Base-by-base conservation (phyloP, 129 eudicot genomes). In the Calendula officinalis region DNA sequence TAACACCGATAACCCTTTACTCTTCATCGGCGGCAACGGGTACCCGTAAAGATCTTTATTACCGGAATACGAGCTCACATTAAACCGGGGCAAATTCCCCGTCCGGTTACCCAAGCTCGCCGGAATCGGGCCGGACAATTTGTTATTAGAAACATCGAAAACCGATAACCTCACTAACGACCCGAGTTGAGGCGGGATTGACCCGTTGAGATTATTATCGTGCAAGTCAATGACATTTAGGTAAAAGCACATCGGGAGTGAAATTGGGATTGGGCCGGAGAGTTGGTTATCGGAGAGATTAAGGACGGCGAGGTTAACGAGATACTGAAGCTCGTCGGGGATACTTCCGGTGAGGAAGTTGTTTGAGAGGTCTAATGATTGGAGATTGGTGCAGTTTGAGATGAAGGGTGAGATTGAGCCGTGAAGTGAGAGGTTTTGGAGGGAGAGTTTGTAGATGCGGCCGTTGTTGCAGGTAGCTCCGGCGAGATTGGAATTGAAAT, bases 341-440 rank as follows among this genome's bases (percentile, higher is more conserved):
- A 84, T 76, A 1, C 65, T 47, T 8, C 91, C 96, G 62, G 82
- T 2, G 50, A 88, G 4, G 1, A 54, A 13, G 78, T 88, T 88
- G 52, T 84, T 75, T 33, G 91, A 87, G 40, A 87, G 81, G 88
- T 87, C 91, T 15, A 87, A 70, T n/a, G 88, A 71, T 50, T 87
- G 95, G 12, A 79, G 68, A 37, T 45, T 73, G 5, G 76, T 71
- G 76, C 78, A 76, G n/a, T 75, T 75, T 14, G 82, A 68, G 56
- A 81, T 56, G 32, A 10, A 50, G 30, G 76, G 76, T 39, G 85
- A 81, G 56, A 81, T 64, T 1, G 76, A 1, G 51, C 82, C 85
- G 2, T 17, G 30, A 4, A 80, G 72, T 5, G 56, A 6, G 39
- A 80, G 58, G 68, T 46, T 60, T 6, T 72, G 62, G 53, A 80